These are phyloP conservation scores for Globisporangium nagaii DNA, from an alignment of 352 stramenopile genomes.

Conservation along the genomic window DNA sequence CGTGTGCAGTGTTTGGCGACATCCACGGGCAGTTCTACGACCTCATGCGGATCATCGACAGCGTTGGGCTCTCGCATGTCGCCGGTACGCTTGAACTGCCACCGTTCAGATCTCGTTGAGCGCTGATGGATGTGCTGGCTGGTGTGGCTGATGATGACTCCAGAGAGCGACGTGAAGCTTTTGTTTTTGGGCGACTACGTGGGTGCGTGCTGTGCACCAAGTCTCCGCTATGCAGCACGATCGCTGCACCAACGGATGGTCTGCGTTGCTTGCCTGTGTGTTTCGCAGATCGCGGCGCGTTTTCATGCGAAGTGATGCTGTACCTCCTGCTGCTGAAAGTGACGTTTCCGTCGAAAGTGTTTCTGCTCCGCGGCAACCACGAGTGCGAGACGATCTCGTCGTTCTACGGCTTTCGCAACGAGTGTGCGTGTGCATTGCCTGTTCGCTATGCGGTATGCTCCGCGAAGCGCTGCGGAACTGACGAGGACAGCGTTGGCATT, in stretches of 20 bases:
- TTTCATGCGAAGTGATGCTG: constrained; percentile 80
- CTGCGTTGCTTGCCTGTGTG: too few species aligned
- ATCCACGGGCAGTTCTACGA: constrained; percentile 84
- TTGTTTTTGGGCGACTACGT: constrained; percentile 81
- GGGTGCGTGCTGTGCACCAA: constrained; percentile 24
- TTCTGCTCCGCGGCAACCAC: constrained; percentile 75
- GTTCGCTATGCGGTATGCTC: background rate
- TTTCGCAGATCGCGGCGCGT: constrained; percentile 52
- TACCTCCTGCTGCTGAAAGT: constrained; percentile 73
- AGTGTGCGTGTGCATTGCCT: constrained; percentile 34
- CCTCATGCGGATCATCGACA: constrained; percentile 57
- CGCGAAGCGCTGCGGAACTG: background rate
- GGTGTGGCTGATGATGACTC: background rate
- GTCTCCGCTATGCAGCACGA: too few species aligned
- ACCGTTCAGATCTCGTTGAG: too few species aligned
- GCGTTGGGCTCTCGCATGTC: constrained; percentile 28
- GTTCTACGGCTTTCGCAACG: constrained; percentile 79
- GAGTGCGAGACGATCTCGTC: constrained; percentile 84
- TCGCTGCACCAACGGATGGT: too few species aligned
- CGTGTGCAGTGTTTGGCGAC: constrained; percentile 63
- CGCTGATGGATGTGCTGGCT: too few species aligned
- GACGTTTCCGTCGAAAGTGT: constrained; percentile 48
- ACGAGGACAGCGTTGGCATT: background rate
- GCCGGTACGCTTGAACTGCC: constrained; percentile 16
- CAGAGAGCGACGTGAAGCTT: constrained; percentile 46